Base-by-base conservation (phyloP, 2,329 filamentous ascomycete genomes). In the Fusarium sp. region DNA sequence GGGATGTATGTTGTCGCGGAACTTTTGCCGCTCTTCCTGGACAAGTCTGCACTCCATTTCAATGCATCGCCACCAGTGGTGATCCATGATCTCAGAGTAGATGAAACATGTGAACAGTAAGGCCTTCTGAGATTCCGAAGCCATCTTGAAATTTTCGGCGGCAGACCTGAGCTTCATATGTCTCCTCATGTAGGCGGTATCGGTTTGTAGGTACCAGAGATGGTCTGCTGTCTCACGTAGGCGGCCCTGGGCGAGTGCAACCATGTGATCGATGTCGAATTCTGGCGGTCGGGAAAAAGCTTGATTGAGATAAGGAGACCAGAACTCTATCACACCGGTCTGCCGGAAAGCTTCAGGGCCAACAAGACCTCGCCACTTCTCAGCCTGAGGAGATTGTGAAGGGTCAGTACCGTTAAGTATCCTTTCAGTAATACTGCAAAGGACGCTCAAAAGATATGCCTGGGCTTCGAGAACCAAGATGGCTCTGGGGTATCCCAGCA, bases 211-310 rank as follows among this genome's bases (percentile, higher is more conserved):
- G 4, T 49, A 49, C 53, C 26, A 56, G 0, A 56, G 18, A 0
- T 38, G 26, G 5, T 56, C 33, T 1, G 26, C 10, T 0, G 0
- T 33, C 1, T 56, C 26, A 3, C 49, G 15, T 0, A 33, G 3
- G 5, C 53, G 33, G n/a, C n/a, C 23, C 42, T 33, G 38, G 18
- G 26, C 33, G 1, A 38, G 26, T 0, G 5, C 6, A 7, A 55
- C 0, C 0, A 55, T 23, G 42, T 49, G 49, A 0, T 31, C 12
- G 8, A 9, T 15, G 2, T 55, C 28, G 8, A 49, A 38, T 1
- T 0, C 4, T 0, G 42, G 52, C 0, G 42, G 52, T 1, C 12
- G 26, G 0, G n/a, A 55, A 0, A 38, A 55, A 0, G 41, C 33
- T 3, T 49, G 15, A 11, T 56, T 56, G 0, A 11, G 37, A 11